Evolutionary conservation across 176 grass and related monocot genomes (phyloP).

Genomic region (Puya raimondii): DNA sequence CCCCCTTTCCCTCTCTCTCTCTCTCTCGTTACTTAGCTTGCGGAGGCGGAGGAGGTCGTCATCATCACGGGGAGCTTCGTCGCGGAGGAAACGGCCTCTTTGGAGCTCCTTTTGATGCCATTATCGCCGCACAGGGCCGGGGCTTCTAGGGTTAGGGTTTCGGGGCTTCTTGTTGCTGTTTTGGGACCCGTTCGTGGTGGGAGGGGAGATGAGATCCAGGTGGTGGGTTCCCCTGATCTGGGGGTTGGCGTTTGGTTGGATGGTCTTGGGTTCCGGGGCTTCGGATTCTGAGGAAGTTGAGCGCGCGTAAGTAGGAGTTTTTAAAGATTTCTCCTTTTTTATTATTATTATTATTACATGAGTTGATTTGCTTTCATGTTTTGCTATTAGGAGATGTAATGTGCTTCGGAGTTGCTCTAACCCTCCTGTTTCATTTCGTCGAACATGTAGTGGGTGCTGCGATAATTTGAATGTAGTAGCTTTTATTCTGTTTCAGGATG

Average conservation of each 20-base stretch:
- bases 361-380: not conserved
- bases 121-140: not conserved
- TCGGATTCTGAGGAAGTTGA: slow-evolving; percentile 57
- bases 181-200: slow-evolving; percentile 2
- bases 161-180: not conserved
- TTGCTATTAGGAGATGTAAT: not conserved
- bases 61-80: not conserved
- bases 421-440: too few species aligned
- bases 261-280: slow-evolving; percentile 15
- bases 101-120: not conserved
- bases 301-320: slow-evolving; percentile 56
- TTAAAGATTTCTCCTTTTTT: not conserved
- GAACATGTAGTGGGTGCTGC: too few species aligned
- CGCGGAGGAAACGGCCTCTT: not conserved
- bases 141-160: not conserved
- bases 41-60: not conserved
- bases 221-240: slow-evolving; percentile 32
- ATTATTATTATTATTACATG: not conserved
- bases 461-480: too few species aligned
- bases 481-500: too few species aligned
- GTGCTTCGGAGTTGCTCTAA: not conserved
- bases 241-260: slow-evolving; percentile 31
- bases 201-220: slow-evolving; percentile 19
- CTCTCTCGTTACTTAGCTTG: not conserved
- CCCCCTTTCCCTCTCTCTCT: not conserved